Conservation (phyloP, 352 stramenopile species). For the Thalassiosira livingstoniorum region DNA sequence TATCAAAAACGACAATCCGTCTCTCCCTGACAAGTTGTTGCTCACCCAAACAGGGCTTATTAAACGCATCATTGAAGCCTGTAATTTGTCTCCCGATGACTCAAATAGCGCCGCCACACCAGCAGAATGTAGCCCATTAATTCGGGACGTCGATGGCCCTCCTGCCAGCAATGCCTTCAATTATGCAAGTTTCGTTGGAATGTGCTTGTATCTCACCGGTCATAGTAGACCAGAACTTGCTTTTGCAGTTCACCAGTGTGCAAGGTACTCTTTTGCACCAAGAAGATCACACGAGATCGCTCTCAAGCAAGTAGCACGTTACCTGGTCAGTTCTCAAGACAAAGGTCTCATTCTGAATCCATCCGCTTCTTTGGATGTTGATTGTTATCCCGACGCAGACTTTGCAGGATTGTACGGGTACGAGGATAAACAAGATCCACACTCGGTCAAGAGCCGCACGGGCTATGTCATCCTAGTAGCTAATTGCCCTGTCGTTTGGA, state of each 20-base stretch:
- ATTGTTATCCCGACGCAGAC: constrained; percentile 35
- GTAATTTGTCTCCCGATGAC: constrained; percentile 6
- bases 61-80: constrained; percentile 47
- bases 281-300: background rate
- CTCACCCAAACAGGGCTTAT: constrained; percentile 52
- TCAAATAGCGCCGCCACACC: background rate
- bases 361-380: background rate
- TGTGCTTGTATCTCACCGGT: background rate
- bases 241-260: constrained; percentile 49
- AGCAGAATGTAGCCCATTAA: constrained; percentile 10
- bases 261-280: constrained; percentile 31
- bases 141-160: constrained; percentile 8
- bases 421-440: constrained; percentile 35
- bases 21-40: constrained; percentile 6
- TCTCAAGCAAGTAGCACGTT: background rate
- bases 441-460: constrained; percentile 43
- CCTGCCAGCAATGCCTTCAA: constrained; percentile 6
- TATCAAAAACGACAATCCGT: background rate
- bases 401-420: background rate
- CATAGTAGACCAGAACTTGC: background rate
- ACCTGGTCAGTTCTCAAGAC: background rate
- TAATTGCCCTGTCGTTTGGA: constrained; percentile 15
- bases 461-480: constrained; percentile 43
- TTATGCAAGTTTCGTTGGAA: constrained; percentile 42
- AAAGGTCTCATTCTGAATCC: background rate